Conservation (phyloP, 2,329 filamentous ascomycete species). For the Thelonectria blattea region DNA sequence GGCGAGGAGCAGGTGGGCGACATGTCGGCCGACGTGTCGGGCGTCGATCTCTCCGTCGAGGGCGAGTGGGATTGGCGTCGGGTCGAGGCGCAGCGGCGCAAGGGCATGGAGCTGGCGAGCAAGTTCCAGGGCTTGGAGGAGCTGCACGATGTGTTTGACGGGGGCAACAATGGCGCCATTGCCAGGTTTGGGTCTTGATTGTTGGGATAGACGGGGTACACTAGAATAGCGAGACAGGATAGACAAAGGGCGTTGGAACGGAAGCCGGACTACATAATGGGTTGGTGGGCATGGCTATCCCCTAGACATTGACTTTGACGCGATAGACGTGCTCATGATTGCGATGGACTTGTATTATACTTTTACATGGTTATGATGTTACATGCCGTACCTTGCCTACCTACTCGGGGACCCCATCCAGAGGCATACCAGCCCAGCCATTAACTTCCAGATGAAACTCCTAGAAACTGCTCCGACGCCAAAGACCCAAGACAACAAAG, state of each 20-base stretch:
- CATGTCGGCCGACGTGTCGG: constrained; percentile 46
- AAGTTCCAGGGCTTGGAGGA: constrained; percentile 65
- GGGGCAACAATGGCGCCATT: constrained; percentile 58
- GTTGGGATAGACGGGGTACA: too few species aligned
- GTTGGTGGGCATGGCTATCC: not conserved
- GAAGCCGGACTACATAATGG: not conserved
- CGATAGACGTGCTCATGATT: constrained; percentile 17
- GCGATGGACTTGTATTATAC: constrained; percentile 7
- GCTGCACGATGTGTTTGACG: constrained; percentile 58
- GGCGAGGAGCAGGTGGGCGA: constrained; percentile 52
- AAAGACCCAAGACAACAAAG: not conserved
- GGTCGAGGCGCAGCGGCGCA: constrained; percentile 60
- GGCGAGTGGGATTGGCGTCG: constrained; percentile 64
- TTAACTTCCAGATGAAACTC: constrained; percentile 5
- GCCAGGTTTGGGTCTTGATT: constrained; percentile 52
- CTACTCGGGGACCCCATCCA: not conserved
- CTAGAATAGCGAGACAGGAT: constrained; percentile 32
- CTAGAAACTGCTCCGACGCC: not conserved
- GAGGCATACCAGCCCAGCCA: not conserved
- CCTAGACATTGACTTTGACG: not conserved
- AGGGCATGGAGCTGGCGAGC: constrained; percentile 60
- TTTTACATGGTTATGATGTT: constrained; percentile 4
- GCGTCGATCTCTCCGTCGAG: constrained; percentile 43
- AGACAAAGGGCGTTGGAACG: not conserved
- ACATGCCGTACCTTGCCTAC: too few species aligned